phyloP scores from a whole-genome alignment of 2,329 filamentous ascomycete species.

The Paecilomyces sp. region DNA sequence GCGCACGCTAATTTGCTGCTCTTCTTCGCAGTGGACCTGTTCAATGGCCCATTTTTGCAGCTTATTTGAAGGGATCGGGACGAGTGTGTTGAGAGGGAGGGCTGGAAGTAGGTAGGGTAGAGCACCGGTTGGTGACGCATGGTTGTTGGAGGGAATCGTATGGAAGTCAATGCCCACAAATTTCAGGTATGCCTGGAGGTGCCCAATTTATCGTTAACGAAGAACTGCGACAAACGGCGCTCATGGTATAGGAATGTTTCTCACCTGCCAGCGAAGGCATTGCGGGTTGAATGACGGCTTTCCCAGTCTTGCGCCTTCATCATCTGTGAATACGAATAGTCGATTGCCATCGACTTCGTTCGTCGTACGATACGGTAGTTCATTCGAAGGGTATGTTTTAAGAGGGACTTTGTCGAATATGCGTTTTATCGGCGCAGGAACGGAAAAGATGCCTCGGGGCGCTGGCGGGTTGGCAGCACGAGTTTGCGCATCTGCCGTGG shows the following conservation, averaged over 20 bases:
- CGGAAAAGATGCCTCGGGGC: constrained; percentile 27
- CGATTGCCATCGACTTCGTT: constrained; percentile 44
- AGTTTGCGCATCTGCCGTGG: constrained; percentile 1
- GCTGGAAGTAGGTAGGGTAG: constrained; percentile 75
- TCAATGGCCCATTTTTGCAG: constrained; percentile 62
- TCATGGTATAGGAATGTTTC: constrained; percentile 14
- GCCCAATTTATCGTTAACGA: background rate
- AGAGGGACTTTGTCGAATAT: constrained; percentile 84
- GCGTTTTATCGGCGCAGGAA: constrained; percentile 66
- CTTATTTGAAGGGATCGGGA: constrained; percentile 55
- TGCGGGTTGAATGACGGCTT: constrained; percentile 80
- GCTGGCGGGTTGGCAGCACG: constrained; percentile 7
- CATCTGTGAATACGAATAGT: constrained; percentile 70
- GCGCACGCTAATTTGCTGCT: constrained; percentile 48
- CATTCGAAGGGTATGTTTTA: constrained; percentile 64
- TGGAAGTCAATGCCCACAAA: constrained; percentile 64
- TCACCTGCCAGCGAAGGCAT: constrained; percentile 93
- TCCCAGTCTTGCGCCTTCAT: constrained; percentile 53
- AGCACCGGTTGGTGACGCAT: constrained; percentile 82
- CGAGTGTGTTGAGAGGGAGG: constrained; percentile 30
- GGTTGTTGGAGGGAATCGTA: constrained; percentile 72
- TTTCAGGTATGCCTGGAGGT: constrained; percentile 68
- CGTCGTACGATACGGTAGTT: constrained; percentile 59
- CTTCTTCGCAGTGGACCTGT: constrained; percentile 36
- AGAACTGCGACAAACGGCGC: background rate